These are phyloP conservation scores for Fusarium dlaminii DNA, from an alignment of 2,329 filamentous ascomycete genomes.

Conservation along the genomic window DNA sequence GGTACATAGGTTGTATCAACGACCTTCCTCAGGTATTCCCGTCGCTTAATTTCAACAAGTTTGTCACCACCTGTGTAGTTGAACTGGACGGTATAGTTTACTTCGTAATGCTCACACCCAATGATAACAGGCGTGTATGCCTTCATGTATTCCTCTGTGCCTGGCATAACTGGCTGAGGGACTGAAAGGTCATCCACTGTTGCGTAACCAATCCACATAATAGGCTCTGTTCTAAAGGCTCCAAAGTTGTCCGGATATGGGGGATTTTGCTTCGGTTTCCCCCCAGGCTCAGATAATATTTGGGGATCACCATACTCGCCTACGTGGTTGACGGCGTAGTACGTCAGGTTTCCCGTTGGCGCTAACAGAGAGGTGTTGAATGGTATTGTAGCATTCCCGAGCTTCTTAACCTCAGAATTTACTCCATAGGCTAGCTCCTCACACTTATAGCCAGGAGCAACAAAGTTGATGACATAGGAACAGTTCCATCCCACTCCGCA, in stretches of 20 bases:
- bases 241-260: neutral
- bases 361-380: neutral
- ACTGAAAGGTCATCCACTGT: accelerated
- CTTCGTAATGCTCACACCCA: constrained; percentile 16
- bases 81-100: neutral
- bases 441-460: constrained; percentile 19
- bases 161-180: accelerated
- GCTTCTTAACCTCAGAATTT: neutral
- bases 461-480: neutral
- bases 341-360: accelerated
- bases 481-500: constrained; percentile 11
- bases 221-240: constrained; percentile 6
- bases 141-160: accelerated
- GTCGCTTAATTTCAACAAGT: accelerated
- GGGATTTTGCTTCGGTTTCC: accelerated
- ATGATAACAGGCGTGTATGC: neutral
- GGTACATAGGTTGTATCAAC: neutral
- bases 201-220: constrained; percentile 25
- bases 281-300: accelerated
- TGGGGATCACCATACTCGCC: accelerated
- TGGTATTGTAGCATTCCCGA: neutral
- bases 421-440: neutral
- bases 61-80: neutral
- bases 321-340: accelerated
- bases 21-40: neutral